Base-by-base conservation (phyloP, 768 basidiomycete genomes). In the Candolleomyces eurysporus region DNA sequence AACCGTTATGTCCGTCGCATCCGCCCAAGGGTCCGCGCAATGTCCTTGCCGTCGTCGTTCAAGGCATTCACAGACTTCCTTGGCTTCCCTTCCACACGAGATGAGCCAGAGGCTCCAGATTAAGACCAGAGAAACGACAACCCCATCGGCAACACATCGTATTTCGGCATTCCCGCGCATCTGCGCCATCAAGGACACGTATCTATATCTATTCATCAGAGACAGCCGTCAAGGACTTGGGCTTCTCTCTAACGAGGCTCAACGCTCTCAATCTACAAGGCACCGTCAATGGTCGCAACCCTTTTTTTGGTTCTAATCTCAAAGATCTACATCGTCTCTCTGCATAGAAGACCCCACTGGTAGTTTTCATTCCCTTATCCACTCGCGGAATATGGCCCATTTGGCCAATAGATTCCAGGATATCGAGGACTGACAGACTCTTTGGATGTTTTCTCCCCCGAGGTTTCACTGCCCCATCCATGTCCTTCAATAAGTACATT, bases 1-100 rank as follows among this genome's bases (percentile, higher is more conserved):
- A 73, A 73, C 49, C 63, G 62, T 30, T 66, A 68, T 30, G 65
- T 71, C 45, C 63, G 71, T 63, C 67, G 73, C 57, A 63, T 67
- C 54, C 70, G 72, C 40, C 66, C 70, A 17, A 70, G 73, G 65
- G 70, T 52, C 49, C 67, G 45, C 65, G 66, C 58, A 57, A 67
- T 54, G 54, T 66, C 49, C 49, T 63, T 58, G 30, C 60, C 54
- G 30, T 63, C 50, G 40, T 60, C 45, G 58, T 67, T 60, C 58
- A 58, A 53, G 61, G 67, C 49, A 2, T 61, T 48, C 54, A 61
- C 60, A 3, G 51, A 61, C 4, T 39, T 30, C 21, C 50, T 61
- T 30, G 60, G 60, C 40, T 61, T 49, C 32, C 39, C 45, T 49
- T 52, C 57, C 32, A 58, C 61, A n/a, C 48, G 56, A 9, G 51